These are phyloP conservation scores for Oryza rufipogon DNA, from an alignment of 176 grass and related monocot genomes.

Conservation along the genomic window DNA sequence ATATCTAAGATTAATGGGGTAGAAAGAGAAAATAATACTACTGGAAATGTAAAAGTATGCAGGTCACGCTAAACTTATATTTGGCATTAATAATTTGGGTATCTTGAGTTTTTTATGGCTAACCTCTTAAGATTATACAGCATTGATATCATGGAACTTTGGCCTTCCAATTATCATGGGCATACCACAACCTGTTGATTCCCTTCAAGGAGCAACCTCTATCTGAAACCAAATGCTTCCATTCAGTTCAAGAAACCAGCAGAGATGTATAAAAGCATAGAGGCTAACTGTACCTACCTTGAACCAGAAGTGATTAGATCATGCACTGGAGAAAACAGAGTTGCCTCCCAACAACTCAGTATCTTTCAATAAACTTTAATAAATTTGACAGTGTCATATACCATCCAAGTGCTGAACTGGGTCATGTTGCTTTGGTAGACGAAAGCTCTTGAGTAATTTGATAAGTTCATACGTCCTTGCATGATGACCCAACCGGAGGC, in stretches of 20 bases:
- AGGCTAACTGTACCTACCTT: conserved; percentile 1
- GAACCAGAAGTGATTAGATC: conserved; percentile 2
- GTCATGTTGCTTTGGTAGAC: conserved; percentile 40
- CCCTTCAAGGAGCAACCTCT: not conserved
- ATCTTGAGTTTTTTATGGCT: conserved; percentile 25
- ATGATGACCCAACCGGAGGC: conserved; percentile 67
- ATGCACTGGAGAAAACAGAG: not conserved
- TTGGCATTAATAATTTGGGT: not conserved
- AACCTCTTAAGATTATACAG: conserved; percentile 16
- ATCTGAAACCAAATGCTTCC: conserved; percentile 32
- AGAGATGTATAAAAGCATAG: conserved; percentile 6
- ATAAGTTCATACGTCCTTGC: conserved; percentile 76
- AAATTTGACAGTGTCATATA: not conserved
- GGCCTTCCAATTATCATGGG: not conserved
- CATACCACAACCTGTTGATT: conserved; percentile 1
- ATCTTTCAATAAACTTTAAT: conserved; percentile 10
- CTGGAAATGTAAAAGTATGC: conserved; percentile 1
- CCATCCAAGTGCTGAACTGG: conserved; percentile 13
- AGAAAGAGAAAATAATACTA: not conserved
- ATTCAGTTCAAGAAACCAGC: conserved; percentile 18
- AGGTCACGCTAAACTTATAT: conserved; percentile 7
- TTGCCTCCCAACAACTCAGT: conserved; percentile 1
- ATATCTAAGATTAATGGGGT: not conserved
- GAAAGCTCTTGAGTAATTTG: conserved; percentile 78
- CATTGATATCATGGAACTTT: not conserved